phyloP scores from a whole-genome alignment of 352 stramenopile genomes.

The Elongisporangium prolatum region DNA sequence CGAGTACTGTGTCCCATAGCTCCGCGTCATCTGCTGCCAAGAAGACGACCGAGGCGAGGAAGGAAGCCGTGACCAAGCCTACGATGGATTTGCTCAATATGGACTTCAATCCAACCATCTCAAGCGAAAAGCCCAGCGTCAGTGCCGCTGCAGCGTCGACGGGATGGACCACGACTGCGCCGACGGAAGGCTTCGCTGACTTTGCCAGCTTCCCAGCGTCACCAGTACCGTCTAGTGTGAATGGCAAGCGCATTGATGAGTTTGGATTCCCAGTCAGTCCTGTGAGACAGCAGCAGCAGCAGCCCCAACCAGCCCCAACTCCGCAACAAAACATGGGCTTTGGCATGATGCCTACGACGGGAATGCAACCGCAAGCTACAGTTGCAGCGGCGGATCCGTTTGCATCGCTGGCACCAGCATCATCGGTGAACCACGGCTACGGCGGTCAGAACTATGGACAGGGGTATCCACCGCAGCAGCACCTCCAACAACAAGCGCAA shows the following conservation, averaged over 20 bases:
- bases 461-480: slow-evolving; percentile 12
- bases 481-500: slow-evolving; percentile 9
- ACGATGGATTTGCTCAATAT: slow-evolving; percentile 52
- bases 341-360: slow-evolving; percentile 9
- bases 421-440: slow-evolving; percentile 17
- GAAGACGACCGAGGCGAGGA: slow-evolving; percentile 54
- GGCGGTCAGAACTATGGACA: slow-evolving; percentile 9
- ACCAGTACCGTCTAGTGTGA: background rate
- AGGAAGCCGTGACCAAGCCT: slow-evolving; percentile 43
- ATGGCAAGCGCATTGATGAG: slow-evolving; percentile 32
- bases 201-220: slow-evolving; percentile 49
- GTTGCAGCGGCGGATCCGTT: slow-evolving; percentile 43
- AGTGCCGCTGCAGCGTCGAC: slow-evolving; percentile 8
- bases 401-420: slow-evolving; percentile 28
- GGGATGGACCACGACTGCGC: slow-evolving; percentile 11
- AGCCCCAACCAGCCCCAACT: slow-evolving; percentile 4
- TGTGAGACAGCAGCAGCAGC: slow-evolving; percentile 29
- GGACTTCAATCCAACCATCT: slow-evolving; percentile 60
- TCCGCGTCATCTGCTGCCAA: slow-evolving; percentile 3
- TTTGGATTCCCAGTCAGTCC: slow-evolving; percentile 52
- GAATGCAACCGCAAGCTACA: slow-evolving; percentile 6
- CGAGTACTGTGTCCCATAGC: background rate
- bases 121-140: slow-evolving; percentile 16
- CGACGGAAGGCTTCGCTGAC: slow-evolving; percentile 42
- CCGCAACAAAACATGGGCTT: slow-evolving; percentile 27